Conservation (phyloP, 1,284 basidiomycete genomes). For the Cystobasidium slooffiae region DNA sequence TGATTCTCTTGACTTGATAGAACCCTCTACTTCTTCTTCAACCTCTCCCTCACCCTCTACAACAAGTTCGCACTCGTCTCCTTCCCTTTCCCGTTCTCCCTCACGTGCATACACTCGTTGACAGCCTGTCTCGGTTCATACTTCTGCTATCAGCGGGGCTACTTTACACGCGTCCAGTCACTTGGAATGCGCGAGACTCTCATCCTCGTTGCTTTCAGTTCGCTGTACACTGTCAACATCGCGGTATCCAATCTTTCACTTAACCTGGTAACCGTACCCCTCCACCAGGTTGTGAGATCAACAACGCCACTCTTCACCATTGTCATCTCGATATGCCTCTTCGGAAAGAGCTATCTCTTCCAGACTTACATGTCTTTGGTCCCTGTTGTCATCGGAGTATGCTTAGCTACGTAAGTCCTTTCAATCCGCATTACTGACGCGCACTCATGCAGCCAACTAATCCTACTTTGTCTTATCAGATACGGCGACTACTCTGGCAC, state of each 20-base stretch:
- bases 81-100: conserved; percentile 84
- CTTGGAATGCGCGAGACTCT: conserved; percentile 66
- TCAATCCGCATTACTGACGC: not conserved
- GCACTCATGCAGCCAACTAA: not conserved
- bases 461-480: not conserved
- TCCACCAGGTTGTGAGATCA: conserved; percentile 93
- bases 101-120: conserved; percentile 54
- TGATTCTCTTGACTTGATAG: too few relatives aligned
- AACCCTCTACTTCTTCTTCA: conserved; percentile 77
- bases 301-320: conserved; percentile 89
- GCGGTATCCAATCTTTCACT: conserved; percentile 87
- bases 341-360: conserved; percentile 61
- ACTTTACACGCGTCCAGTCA: conserved; percentile 66
- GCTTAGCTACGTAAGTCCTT: conserved; percentile 65
- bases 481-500: conserved; percentile 61
- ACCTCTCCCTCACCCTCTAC: conserved; percentile 84
- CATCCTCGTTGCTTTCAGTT: conserved; percentile 75
- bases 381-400: conserved; percentile 88
- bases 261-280: conserved; percentile 85
- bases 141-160: conserved; percentile 65
- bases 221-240: conserved; percentile 88
- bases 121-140: conserved; percentile 67
- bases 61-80: conserved; percentile 86
- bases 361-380: conserved; percentile 74
- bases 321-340: conserved; percentile 66